Percentiles rank a stretch among this genome's conserved stretches.
Evolutionary conservation across 176 grass and related monocot species (phyloP).

Genomic region (Oryza meridionalis): DNA sequence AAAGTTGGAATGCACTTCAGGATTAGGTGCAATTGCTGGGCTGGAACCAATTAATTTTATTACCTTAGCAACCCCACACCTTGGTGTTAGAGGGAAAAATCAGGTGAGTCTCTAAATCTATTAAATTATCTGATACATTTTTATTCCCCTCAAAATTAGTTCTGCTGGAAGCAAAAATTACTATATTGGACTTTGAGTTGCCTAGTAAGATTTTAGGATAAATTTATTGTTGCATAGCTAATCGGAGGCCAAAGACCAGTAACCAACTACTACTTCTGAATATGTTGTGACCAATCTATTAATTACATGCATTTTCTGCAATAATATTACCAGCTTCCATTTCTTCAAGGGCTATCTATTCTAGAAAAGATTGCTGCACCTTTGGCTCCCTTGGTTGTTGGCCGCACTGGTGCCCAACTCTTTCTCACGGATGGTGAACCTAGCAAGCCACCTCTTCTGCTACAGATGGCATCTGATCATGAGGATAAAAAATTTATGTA

Average conservation of each 20-base stretch:
- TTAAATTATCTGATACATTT: background rate
- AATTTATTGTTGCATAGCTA: background rate
- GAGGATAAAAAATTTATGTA: slow-evolving; percentile 74
- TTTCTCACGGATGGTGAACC: slow-evolving; percentile 87
- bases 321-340: slow-evolving; percentile 69
- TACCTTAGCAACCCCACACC: slow-evolving; percentile 94
- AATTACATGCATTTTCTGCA: slow-evolving; percentile 8
- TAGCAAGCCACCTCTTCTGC: slow-evolving; percentile 73
- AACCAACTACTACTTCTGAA: slow-evolving; percentile 5
- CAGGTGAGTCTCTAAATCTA: slow-evolving; percentile 50
- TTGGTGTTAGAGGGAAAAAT: slow-evolving; percentile 91
- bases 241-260: background rate
- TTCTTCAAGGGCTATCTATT: slow-evolving; percentile 75
- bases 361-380: slow-evolving; percentile 83
- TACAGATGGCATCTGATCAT: slow-evolving; percentile 72
- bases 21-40: slow-evolving; percentile 59
- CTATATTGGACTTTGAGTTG: slow-evolving; percentile 11
- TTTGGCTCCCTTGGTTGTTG: slow-evolving; percentile 75
- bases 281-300: background rate
- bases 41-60: slow-evolving; percentile 81
- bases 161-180: slow-evolving; percentile 19
- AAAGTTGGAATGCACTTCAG: slow-evolving; percentile 30
- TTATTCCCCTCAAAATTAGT: background rate
- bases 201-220: slow-evolving; percentile 12
- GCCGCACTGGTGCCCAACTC: slow-evolving; percentile 76